A percentile compares a stretch with the other conserved stretches of the same genome.
These are phyloP conservation scores for Xylariaceae sp. DNA, from an alignment of 2,329 filamentous ascomycete genomes.

Conservation along the genomic window DNA sequence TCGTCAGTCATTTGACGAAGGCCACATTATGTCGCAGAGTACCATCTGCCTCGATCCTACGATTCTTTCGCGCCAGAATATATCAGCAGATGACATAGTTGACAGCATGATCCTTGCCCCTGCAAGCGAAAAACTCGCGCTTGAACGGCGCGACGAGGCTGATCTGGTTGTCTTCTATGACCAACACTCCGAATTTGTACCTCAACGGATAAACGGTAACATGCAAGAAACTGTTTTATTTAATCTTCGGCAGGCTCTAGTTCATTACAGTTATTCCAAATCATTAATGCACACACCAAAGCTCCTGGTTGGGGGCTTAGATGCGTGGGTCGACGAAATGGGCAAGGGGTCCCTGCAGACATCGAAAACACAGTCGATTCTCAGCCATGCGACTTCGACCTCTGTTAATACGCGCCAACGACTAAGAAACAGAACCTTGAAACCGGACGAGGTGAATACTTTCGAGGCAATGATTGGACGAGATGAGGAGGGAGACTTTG, in stretches of 20 bases:
- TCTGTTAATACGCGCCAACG: slow-evolving; percentile 43
- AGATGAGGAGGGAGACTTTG: slow-evolving; percentile 57
- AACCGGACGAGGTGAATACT: slow-evolving; percentile 77
- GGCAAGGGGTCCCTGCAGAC: slow-evolving; percentile 68
- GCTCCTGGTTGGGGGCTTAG: slow-evolving; percentile 80
- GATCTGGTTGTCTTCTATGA: slow-evolving; percentile 94
- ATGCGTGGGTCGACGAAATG: slow-evolving; percentile 86
- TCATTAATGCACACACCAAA: slow-evolving; percentile 76
- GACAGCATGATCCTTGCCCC: slow-evolving; percentile 76
- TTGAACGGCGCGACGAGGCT: slow-evolving; percentile 75
- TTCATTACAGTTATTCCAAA: slow-evolving; percentile 82
- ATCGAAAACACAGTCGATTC: slow-evolving; percentile 39
- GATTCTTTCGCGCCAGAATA: slow-evolving; percentile 71
- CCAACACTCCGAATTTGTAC: slow-evolving; percentile 65
- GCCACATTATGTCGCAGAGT: slow-evolving; percentile 83
- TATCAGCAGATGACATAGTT: slow-evolving; percentile 66
- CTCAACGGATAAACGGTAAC: slow-evolving; percentile 41
- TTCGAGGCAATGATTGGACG: slow-evolving; percentile 80
- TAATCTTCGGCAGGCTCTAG: slow-evolving; percentile 78
- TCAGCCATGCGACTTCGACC: slow-evolving; percentile 20
- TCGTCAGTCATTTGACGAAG: slow-evolving; percentile 81
- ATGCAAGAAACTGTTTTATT: slow-evolving; percentile 64
- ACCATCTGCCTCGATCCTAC: slow-evolving; percentile 90
- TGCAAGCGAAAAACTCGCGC: slow-evolving; percentile 75
- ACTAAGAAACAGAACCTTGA: slow-evolving; percentile 62